Evolutionary conservation across 208 protist genomes (phyloP), one percentile per base, ranked within the genome.

Genomic region (Leishmania lainsoni): DNA sequence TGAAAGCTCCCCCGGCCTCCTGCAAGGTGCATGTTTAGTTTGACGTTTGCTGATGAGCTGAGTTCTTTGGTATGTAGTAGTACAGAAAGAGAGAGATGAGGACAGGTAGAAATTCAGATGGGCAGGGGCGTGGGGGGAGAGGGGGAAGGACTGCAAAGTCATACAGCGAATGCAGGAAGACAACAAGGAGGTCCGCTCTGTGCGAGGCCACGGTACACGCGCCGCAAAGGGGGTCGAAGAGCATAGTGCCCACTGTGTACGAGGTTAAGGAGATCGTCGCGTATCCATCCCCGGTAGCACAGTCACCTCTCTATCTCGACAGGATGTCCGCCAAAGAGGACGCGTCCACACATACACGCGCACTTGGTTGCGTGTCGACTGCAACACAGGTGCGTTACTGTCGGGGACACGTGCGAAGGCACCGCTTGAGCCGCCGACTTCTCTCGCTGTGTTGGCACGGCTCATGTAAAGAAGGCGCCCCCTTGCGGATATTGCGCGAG

Each of bases 1-100:
- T 79, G 52, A 52, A 74, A 78, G 72, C 68, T 79, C 20, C 84
- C 84, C n/a, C 84, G 79, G 81, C 79, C 81, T 80, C 83, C 66
- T 39, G 82, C 81, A 68, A 83, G 75, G 32, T 65, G 61, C 83
- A 88, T 86, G 5, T 32, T 71, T 54, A 42, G 35, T 51, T 71
- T 80, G 39, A n/a, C 56, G 58, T 22, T 66, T 14, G 80, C 32
- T 75, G 42, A 73, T 1, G 42, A 73, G 8, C 45, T 52, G 22
- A 51, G 22, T 73, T 73, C 69, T 73, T 39, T 61, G 48, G 72
- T 48, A n/a, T 42, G 49, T 39, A 39, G 32, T 52, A n/a, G 51
- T 26, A n/a, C 29, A 58, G 52, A 76, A 10, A 61, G 12, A 58
- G 48, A 52, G 42, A 73, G 14, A 51, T 3, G 26, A 9, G 29